Evolutionary conservation across 2,329 filamentous ascomycete genomes (phyloP), one percentile per base, ranked within the genome.

Genomic region (Fusarium chuoi): DNA sequence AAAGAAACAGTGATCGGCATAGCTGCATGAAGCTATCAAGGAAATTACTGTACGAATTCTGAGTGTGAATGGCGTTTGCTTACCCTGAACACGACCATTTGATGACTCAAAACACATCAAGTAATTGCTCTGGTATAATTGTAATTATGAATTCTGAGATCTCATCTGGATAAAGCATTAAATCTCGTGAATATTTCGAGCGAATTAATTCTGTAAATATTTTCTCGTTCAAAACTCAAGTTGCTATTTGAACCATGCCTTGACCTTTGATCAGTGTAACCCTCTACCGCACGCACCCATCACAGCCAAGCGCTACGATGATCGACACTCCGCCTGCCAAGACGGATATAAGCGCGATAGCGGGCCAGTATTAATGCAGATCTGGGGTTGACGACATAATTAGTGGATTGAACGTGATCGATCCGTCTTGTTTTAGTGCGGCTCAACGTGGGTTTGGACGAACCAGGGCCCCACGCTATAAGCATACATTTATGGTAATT

Each of bases 321-420:
- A 75, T 75, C 73, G 68, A 15, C 73, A 56, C n/a, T 42, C 42
- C 12, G 10, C 57, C 39, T 76, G 62, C 74, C 65, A 69, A 71
- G 73, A 76, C 66, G 30, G 71, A 68, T 42, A 24, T 35, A 74
- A 55, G 46, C 51, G 56, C 28, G 39, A 13, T 44, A 24, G n/a
- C 17, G 62, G 26, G 2, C 38, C 33, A 51, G 46, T 38, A 38
- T 48, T 4, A 52, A 38, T 56, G 48, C 48, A 52, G 65, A 75
- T 70, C 68, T 46, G 73, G 71, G 70, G 62, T 65, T 75, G 63
- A 72, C 74, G 73, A 73, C 74, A 76, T 76, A 72, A 28, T 46
- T 36, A 56, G 57, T 66, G 61, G 24, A 30, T 28, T 74, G 63
- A 74, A 75, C 68, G 74, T 74, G 70, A 76, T 76, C 60, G 73